Evolutionary conservation across 2,329 filamentous ascomycete species (phyloP), one percentile per base, ranked within the genome.

Genomic region (Trematosphaeria pertusa): DNA sequence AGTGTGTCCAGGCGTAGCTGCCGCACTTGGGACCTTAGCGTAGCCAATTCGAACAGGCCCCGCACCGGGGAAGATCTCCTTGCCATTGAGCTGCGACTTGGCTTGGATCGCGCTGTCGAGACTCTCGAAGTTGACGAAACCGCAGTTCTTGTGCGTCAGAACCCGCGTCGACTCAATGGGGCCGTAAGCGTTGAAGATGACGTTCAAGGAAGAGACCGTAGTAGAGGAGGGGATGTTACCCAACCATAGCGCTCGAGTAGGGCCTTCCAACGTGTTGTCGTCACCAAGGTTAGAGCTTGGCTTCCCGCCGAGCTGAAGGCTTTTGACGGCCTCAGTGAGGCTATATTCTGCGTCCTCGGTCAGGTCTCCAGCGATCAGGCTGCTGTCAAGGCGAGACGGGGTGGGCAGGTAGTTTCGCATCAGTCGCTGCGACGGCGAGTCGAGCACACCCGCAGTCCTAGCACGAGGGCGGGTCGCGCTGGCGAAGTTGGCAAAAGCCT

Each of bases 191-290:
- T 90, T 89, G 77, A 99, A 99, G 76, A 97, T 96, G 56, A 95
- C 91, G 46, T 91, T 91, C 50, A 99, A 77, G 0, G 94, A 97
- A 1, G 93, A 96, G 9, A 94, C 92, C 0, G 94, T 99, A 2
- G 94, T 99, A 2, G 94, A 97, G 4, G 93, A 92, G 10, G 94
- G 94, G 48, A 99, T 97, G 72, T 93, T 97, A 44, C 94, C 94
- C 39, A 99, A 88, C 94, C 94, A 99, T 44, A 99, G 78, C 24
- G 94, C 92, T 63, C 92, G 88, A 10, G 94, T 97, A 15, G 93
- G 93, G 1, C 89, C 90, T 68, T 97, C 92, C 31, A 96, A 80
- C 28, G 85, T 89, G 55, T 85, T 84, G 54, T 96, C 91, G 48
- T 96, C 89, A 8, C 83, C 81, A 36, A 83, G 81, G 51, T 95